A percentile compares a stretch with the other conserved stretches of the same genome.
Evolutionary conservation across 805 yeast species (phyloP).

Genomic region (Debaryomyces maramus): DNA sequence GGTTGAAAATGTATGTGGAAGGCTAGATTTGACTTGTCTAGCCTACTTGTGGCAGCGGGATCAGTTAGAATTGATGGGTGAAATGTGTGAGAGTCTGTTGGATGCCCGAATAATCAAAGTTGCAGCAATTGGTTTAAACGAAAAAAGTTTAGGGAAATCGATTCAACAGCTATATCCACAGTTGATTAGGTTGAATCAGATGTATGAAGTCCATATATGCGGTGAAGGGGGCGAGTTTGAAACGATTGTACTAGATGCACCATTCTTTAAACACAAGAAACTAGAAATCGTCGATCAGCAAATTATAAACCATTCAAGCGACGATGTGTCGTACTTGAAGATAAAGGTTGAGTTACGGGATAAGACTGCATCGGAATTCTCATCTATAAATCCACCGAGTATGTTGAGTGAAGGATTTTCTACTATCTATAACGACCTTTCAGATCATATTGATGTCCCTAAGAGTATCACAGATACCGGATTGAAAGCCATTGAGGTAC

Average conservation of each 20-base stretch:
- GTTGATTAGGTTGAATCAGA: constrained; percentile 54
- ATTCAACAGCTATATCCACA: constrained; percentile 62
- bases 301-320: constrained; percentile 50
- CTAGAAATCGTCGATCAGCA: constrained; percentile 43
- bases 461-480: background rate
- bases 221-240: constrained; percentile 99
- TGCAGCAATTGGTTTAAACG: constrained; percentile 83
- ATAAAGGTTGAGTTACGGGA: constrained; percentile 51
- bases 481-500: background rate
- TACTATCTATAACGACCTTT: constrained; percentile 25
- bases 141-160: constrained; percentile 65
- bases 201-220: constrained; percentile 86
- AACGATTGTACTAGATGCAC: constrained; percentile 87
- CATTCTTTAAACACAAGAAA: constrained; percentile 63
- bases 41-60: constrained; percentile 90
- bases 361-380: constrained; percentile 15
- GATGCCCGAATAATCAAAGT: constrained; percentile 90
- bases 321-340: constrained; percentile 69
- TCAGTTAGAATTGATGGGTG: constrained; percentile 76
- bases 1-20: constrained; percentile 84
- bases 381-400: constrained; percentile 29
- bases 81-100: constrained; percentile 64
- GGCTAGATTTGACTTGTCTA: constrained; percentile 67
- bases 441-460: no score
- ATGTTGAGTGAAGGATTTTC: constrained; percentile 44